These are phyloP conservation scores for Agaricus bisporus DNA, from an alignment of 768 basidiomycete genomes.

Conservation along the genomic window DNA sequence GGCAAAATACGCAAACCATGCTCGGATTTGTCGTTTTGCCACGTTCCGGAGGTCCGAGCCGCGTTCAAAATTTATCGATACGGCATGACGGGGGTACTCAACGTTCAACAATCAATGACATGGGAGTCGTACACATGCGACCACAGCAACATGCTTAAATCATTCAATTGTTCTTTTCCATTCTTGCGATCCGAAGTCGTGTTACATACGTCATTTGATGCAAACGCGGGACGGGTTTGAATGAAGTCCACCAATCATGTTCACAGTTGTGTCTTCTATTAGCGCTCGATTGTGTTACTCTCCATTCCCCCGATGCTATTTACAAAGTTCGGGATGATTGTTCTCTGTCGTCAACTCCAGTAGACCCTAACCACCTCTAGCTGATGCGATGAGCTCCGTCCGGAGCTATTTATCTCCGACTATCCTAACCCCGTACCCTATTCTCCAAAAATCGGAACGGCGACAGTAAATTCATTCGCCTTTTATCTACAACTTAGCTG, in stretches of 20 bases:
- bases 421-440: background rate
- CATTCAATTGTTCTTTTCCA: slow-evolving; percentile 7
- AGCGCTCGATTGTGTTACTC: background rate
- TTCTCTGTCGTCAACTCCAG: too few relatives aligned
- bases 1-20: too few relatives aligned
- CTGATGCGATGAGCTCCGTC: background rate
- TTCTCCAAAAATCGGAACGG: slow-evolving; percentile 2
- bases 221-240: background rate
- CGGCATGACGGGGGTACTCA: slow-evolving; percentile 2
- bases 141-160: background rate
- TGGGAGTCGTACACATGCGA: background rate
- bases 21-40: background rate
- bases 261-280: background rate
- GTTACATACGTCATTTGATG: slow-evolving; percentile 4
- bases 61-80: background rate
- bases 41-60: slow-evolving; percentile 6
- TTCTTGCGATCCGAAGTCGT: slow-evolving; percentile 1
- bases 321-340: too few relatives aligned
- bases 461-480: background rate
- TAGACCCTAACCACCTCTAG: too few relatives aligned
- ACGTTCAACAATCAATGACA: background rate
- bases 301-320: background rate
- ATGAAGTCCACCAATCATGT: slow-evolving; percentile 1
- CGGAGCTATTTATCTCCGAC: background rate
- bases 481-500: slow-evolving; percentile 12